Evolutionary conservation across 192 early-diverging fungal genomes (phyloP).

Genomic region (Backusella westeae): DNA sequence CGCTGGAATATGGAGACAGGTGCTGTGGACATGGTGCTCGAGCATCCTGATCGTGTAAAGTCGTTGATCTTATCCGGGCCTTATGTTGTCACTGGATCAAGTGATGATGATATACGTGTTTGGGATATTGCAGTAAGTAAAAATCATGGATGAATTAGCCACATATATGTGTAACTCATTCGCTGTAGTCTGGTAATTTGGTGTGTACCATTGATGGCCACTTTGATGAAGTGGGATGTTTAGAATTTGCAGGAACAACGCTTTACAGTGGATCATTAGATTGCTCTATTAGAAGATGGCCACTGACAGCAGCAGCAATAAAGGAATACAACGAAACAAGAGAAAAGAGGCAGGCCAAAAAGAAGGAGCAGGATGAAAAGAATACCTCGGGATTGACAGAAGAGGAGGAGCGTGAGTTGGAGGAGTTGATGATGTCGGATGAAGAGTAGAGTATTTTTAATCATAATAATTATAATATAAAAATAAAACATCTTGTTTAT

Average conservation of each 20-base stretch:
- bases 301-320: conserved; percentile 38
- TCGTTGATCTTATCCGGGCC: conserved; percentile 59
- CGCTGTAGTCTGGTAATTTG: conserved; percentile 63
- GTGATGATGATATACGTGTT: conserved; percentile 83
- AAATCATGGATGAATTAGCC: too few relatives aligned
- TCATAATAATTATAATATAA: background rate
- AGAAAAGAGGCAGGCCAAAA: conserved; percentile 16
- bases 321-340: conserved; percentile 13
- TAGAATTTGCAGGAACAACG: conserved; percentile 55
- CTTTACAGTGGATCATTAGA: conserved; percentile 86
- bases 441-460: conserved; percentile 7
- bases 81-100: conserved; percentile 77
- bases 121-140: conserved; percentile 83
- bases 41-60: conserved; percentile 85
- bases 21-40: conserved; percentile 66
- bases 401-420: conserved; percentile 89
- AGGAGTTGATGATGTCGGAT: conserved; percentile 78
- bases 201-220: conserved; percentile 82
- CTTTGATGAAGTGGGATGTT: conserved; percentile 82
- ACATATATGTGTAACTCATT: too few relatives aligned
- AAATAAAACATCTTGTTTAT: background rate
- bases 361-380: conserved; percentile 14
- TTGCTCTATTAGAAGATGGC: conserved; percentile 83
- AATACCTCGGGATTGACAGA: conserved; percentile 61
- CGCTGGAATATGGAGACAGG: conserved; percentile 83